Base-by-base conservation (phyloP, 495 filamentous ascomycete genomes). In the Penicillium robsamsonii region DNA sequence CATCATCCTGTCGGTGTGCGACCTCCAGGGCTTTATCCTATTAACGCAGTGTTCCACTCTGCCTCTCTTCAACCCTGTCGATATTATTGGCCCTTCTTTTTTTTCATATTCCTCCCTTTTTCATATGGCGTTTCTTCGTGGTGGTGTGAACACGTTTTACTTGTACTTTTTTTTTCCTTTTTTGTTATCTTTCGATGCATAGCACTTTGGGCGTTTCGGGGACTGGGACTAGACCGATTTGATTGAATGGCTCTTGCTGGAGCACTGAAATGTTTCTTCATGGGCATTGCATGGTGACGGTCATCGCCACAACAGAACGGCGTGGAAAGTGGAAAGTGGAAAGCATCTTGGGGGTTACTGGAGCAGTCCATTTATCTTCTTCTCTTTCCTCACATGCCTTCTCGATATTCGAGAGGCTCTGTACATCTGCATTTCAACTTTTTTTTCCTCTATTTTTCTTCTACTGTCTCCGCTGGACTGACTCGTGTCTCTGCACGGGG, bases 191-290 rank as follows among this genome's bases (percentile, higher is more conserved):
- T 68, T 57, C 58, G 65, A 59, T 64, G 66, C 66, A 69, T 69
- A 66, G 66, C 66, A 69, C 63, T 52, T 66, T 57, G 58, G 66
- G 66, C 66, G 66, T 69, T 69, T 69, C 56, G 58, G 66, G 66
- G 63, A 64, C 60, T 64, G 66, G 66, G 61, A 66, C 61, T 69
- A 69, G 66, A 69, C 63, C 63, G 60, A 57, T 68, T 66, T 68
- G 64, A 64, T 62, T 66, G 58, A 64, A 69, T 64, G 63, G 63
- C 61, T 62, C 55, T 59, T 60, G 50, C 66, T 52, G 58, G 58
- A 67, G 58, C 64, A 60, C 57, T 64, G 53, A 69, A 63, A 62
- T 66, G 59, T 69, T 69, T 67, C 63, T 57, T 68, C 63, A 64
- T 62, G 55, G 63, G 63, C 62, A 68, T 63, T 62, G 60, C 61